These are phyloP conservation scores for Elsinoe ampelina DNA, from an alignment of 2,329 filamentous ascomycete genomes.

Conservation along the genomic window DNA sequence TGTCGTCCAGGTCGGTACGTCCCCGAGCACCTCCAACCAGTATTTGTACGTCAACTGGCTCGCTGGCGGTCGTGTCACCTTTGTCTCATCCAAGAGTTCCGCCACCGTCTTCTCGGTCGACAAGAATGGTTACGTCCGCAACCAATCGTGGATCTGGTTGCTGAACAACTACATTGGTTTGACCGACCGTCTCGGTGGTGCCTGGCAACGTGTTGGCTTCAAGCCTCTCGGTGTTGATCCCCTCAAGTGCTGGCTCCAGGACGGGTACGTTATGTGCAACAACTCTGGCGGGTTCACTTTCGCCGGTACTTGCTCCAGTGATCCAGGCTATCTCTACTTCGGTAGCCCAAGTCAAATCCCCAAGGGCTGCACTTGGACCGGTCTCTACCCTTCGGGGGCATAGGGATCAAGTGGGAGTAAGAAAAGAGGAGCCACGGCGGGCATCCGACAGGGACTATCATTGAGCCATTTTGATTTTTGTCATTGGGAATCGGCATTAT, in stretches of 20 bases:
- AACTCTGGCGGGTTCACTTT: not conserved
- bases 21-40: not conserved
- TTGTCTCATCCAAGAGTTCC: not conserved
- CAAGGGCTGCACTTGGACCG: not conserved
- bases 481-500: not conserved
- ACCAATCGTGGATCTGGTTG: not conserved
- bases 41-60: conserved; percentile 10
- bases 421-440: not conserved
- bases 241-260: conserved; percentile 4
- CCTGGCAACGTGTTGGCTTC: conserved; percentile 5
- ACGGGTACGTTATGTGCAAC: not conserved
- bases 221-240: conserved; percentile 1
- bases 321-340: conserved; percentile 5
- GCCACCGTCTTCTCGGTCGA: conserved; percentile 2
- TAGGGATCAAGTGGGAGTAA: not conserved
- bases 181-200: conserved; percentile 5
- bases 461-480: not conserved
- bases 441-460: not conserved
- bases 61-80: not conserved
- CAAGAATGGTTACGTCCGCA: conserved; percentile 4
- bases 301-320: not conserved
- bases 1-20: not conserved
- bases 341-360: not conserved
- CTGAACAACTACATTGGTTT: conserved; percentile 8
- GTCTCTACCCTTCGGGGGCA: not conserved